Evolutionary conservation across 2,329 filamentous ascomycete species (phyloP), one percentile per base, ranked within the genome.

Genomic region (Aquanectria penicillioides): DNA sequence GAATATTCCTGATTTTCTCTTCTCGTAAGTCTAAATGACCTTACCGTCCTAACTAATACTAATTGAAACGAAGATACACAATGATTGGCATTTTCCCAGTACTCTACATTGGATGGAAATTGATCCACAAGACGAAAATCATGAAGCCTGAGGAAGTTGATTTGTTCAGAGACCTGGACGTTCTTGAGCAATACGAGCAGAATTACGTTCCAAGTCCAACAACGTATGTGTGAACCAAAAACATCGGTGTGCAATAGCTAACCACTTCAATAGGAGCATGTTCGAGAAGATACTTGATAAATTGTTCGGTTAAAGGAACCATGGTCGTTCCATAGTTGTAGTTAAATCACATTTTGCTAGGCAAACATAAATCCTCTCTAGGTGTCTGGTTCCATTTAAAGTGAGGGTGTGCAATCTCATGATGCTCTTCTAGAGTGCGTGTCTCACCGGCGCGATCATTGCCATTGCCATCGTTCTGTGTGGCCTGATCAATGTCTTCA

Each of bases 1-100:
- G 91, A 82, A 86, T 58, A 71, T 90, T 0, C 83, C 88, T 6
- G 86, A 84, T 6, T 95, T 94, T 72, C 74, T 94, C 23, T 92
- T 93, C 74, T 90, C 87, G 74, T 87, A 66, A 78, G 82, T 78
- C 17, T n/a, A 25, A 6, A n/a, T 50, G 1, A 13, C 13, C 3
- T 48, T 20, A 9, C 8, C 2, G 10, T 36, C 2, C 6, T 13
- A n/a, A 33, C 56, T 13, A 0, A 25, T 25, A 7, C 47, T 64
- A 9, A 66, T 5, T 22, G 3, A n/a, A 5, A 12, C 3, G 7
- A 46, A 82, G 80, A 3, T 94, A 94, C 73, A 86, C 88, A 44
- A 92, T 92, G 82, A 84, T 94, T 47, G 84, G 83, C 5, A 76
- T 93, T 2, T 92, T 91, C 69, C 90, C 90, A 0, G 64, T 88